A percentile compares a stretch with the other conserved stretches of the same genome.
phyloP scores from a whole-genome alignment of 352 stramenopile genomes.

The Globisporangium cystogenes region DNA sequence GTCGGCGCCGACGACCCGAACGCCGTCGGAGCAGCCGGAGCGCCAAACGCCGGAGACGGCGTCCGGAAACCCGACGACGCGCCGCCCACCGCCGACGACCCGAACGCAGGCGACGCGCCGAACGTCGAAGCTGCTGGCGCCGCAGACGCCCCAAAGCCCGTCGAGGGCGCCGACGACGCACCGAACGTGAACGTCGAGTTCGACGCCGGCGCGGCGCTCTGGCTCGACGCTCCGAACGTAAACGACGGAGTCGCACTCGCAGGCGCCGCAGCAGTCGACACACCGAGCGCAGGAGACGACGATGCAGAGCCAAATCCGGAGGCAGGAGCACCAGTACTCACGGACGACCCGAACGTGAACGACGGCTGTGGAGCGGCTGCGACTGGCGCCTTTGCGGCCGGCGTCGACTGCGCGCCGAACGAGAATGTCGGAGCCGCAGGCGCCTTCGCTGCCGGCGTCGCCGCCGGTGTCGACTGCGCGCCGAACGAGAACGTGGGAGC shows the following conservation, averaged over 20 bases:
- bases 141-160: constrained; percentile 8
- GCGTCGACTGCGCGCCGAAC: constrained; percentile 10
- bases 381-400: not conserved
- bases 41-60: constrained; percentile 5
- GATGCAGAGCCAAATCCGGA: constrained; percentile 19
- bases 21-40: constrained; percentile 5
- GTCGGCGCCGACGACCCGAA: constrained; percentile 2
- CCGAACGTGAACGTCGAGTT: constrained; percentile 14
- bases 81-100: constrained; percentile 21
- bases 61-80: constrained; percentile 2
- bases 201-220: constrained; percentile 3
- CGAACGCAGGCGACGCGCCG: constrained; percentile 35
- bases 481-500: constrained; percentile 17
- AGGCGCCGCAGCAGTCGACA: not conserved
- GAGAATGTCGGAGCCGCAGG: constrained; percentile 9
- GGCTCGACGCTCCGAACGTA: constrained; percentile 19
- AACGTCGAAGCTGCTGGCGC: constrained; percentile 30
- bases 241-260: constrained; percentile 14
- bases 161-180: constrained; percentile 3
- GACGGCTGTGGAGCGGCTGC: constrained; percentile 2
- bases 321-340: constrained; percentile 12
- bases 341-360: constrained; percentile 18
- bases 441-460: constrained; percentile 3
- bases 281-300: constrained; percentile 14
- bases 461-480: constrained; percentile 2